phyloP scores from a whole-genome alignment of 2,329 filamentous ascomycete species.

The Trichoderma breve region DNA sequence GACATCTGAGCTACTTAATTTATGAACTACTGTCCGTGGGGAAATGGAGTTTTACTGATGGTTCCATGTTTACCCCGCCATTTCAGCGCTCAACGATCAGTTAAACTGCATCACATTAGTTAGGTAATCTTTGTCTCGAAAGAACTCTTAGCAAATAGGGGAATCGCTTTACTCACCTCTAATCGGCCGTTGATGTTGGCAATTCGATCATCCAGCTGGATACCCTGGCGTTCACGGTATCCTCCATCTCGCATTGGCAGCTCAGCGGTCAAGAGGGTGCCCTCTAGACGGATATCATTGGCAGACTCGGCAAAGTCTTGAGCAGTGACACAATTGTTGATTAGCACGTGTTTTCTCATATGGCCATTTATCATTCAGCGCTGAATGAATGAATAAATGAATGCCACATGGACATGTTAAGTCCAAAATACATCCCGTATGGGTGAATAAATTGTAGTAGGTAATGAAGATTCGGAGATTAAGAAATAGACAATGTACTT shows the following conservation, averaged over 20 bases:
- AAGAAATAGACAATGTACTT: not conserved
- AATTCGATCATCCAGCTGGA: slow-evolving; percentile 22
- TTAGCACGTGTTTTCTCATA: not conserved
- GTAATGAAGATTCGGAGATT: not conserved
- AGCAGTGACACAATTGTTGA: not conserved
- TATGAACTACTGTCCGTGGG: not conserved
- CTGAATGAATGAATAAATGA: not conserved
- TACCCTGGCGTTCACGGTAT: slow-evolving; percentile 16
- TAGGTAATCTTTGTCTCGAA: not conserved
- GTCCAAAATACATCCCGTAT: not conserved
- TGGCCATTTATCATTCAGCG: not conserved
- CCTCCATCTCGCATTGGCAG: slow-evolving; percentile 6
- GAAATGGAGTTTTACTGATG: not conserved
- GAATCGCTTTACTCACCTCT: not conserved
- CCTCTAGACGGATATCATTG: not conserved
- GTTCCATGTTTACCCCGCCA: not conserved
- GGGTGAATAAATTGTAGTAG: not conserved
- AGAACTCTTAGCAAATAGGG: not conserved
- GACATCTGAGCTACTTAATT: not conserved
- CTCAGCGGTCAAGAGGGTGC: slow-evolving; percentile 4
- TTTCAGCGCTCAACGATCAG: not conserved
- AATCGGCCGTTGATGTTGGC: slow-evolving; percentile 20
- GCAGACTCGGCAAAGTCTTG: slow-evolving; percentile 5
- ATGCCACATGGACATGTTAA: not conserved
- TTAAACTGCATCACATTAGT: not conserved